Evolutionary conservation across 768 basidiomycete genomes (phyloP).

Genomic region (Rhodosporidiobolus sp.): DNA sequence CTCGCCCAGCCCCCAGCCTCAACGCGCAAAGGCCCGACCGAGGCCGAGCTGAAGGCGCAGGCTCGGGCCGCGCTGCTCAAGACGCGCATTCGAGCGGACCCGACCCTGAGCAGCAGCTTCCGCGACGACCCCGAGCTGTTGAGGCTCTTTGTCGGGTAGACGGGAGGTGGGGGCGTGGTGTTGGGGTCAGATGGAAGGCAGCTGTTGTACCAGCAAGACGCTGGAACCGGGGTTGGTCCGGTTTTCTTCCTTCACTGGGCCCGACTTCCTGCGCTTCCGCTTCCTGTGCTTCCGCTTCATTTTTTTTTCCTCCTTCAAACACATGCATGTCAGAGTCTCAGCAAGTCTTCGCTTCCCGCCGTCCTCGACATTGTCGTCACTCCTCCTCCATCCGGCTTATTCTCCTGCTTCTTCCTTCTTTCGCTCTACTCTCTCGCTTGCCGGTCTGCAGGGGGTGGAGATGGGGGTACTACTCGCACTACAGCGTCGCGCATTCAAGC

Average conservation of each 20-base stretch:
- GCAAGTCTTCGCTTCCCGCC: too few species aligned
- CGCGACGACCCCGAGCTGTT: constrained; percentile 17
- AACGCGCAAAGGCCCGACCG: background rate
- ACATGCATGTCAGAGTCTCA: too few species aligned
- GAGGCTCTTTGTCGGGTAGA: constrained; percentile 11
- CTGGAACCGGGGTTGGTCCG: background rate
- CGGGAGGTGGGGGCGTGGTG: background rate
- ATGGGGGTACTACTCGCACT: too few species aligned
- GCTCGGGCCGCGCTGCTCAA: background rate
- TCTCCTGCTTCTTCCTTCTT: too few species aligned
- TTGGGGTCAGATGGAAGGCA: background rate
- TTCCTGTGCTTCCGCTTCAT: too few species aligned
- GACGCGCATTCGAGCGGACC: constrained; percentile 20
- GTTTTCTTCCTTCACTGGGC: background rate
- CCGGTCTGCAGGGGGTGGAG: too few species aligned
- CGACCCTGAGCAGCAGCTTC: constrained; percentile 13
- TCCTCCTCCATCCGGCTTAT: too few species aligned
- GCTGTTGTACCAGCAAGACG: background rate
- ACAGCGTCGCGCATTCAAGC: too few species aligned
- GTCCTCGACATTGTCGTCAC: too few species aligned
- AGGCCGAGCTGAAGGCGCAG: constrained; percentile 4
- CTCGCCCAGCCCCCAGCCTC: background rate
- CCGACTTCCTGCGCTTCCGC: too few species aligned
- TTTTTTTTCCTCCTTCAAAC: too few species aligned
- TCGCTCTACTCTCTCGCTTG: too few species aligned